These are phyloP conservation scores for Macadamia tetraphylla DNA, from an alignment of 164 flowering plant species.

Conservation along the genomic window DNA sequence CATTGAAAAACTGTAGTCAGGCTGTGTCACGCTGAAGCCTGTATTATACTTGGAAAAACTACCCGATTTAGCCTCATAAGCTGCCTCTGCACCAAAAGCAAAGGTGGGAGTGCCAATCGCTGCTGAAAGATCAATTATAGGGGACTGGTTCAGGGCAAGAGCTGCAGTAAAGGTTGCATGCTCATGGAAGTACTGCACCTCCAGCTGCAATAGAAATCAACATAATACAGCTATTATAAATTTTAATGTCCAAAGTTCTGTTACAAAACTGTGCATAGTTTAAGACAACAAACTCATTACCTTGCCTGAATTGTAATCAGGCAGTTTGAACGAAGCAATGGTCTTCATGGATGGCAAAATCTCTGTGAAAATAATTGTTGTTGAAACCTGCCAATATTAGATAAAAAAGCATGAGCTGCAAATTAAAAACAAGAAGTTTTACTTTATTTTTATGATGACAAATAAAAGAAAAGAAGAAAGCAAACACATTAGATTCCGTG, in stretches of 20 bases:
- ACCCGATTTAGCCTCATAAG: conserved; percentile 63
- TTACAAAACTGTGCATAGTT: background rate
- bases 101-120: conserved; percentile 78
- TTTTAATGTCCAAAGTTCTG: background rate
- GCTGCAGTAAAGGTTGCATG: conserved; percentile 67
- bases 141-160: conserved; percentile 50
- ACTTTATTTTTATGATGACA: background rate
- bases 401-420: background rate
- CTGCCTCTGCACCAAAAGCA: conserved; percentile 91
- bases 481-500: conserved; percentile 75
- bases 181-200: conserved; percentile 84
- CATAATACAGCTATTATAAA: background rate
- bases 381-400: conserved; percentile 45
- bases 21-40: conserved; percentile 69
- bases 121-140: conserved; percentile 59
- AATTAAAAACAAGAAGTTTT: background rate
- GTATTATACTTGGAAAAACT: conserved; percentile 78
- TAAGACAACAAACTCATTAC: conserved; percentile 25
- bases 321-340: conserved; percentile 70
- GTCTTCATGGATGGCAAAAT: conserved; percentile 78
- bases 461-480: background rate
- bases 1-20: conserved; percentile 70
- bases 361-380: conserved; percentile 59
- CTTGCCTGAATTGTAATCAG: conserved; percentile 78
- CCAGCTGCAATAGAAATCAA: conserved; percentile 46